Evolutionary conservation across 768 basidiomycete species (phyloP).

Genomic region (Serendipita sp.): DNA sequence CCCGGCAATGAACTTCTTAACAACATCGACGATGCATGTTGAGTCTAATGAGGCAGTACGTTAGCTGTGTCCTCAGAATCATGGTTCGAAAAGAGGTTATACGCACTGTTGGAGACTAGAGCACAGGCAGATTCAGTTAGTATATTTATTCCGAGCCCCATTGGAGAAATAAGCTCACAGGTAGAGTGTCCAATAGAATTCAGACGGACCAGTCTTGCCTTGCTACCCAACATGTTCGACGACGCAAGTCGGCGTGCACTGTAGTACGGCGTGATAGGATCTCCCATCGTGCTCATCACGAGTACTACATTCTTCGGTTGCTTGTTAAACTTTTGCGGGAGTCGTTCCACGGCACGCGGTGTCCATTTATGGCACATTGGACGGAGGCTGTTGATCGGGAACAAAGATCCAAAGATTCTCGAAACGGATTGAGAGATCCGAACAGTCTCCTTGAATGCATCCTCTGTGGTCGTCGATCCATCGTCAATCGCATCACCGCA

Average conservation of each 20-base stretch:
- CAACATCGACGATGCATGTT: background rate
- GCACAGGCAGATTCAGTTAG: no score
- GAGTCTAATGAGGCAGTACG: background rate
- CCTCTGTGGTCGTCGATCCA: background rate
- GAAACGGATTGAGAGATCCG: background rate
- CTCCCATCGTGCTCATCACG: background rate
- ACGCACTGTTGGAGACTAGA: no score
- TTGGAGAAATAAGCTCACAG: background rate
- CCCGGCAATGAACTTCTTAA: background rate
- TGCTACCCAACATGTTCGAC: background rate
- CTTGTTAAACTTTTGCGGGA: background rate
- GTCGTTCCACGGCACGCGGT: background rate
- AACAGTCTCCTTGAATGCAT: background rate
- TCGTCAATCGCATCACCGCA: background rate
- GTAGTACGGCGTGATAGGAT: background rate
- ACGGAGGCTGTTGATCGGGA: background rate
- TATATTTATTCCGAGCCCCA: no score
- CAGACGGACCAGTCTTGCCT: background rate
- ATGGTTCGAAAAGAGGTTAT: no score
- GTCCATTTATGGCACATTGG: background rate
- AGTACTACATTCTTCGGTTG: slow-evolving; percentile 2
- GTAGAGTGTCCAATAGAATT: background rate
- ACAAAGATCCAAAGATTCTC: background rate
- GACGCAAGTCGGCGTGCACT: background rate
- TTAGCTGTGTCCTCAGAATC: no score